These are phyloP conservation scores for Pachysolen tannophilus DNA, from an alignment of 805 yeast species.

Conservation along the genomic window DNA sequence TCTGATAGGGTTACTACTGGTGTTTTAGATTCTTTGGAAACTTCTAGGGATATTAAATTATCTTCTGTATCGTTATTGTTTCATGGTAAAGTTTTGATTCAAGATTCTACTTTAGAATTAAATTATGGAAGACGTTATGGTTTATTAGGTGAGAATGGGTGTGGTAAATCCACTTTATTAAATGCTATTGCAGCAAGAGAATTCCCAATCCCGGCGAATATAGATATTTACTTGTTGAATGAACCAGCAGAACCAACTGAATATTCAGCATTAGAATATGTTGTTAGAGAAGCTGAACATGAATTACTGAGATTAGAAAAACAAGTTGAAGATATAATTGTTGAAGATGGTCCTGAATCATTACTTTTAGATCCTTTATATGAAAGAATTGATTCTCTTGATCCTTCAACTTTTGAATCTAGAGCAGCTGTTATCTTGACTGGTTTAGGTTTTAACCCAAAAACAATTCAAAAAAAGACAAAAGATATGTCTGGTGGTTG, in stretches of 20 bases:
- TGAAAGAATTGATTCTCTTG: conserved; percentile 94
- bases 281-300: conserved; percentile 91
- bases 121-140: conserved; percentile 98
- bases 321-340: conserved; percentile 80
- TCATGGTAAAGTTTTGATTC: conserved; percentile 95
- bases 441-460: conserved; percentile 92
- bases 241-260: conserved; percentile 98
- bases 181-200: conserved; percentile 94
- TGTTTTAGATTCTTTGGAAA: conserved; percentile 79
- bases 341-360: conserved; percentile 91
- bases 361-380: conserved; percentile 78
- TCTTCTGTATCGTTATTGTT: conserved; percentile 85
- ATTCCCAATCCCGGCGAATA: conserved; percentile 86
- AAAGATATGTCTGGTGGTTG: conserved; percentile 99
- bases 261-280: conserved; percentile 88
- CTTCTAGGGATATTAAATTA: conserved; percentile 91
- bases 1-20: conserved; percentile 98
- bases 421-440: conserved; percentile 93
- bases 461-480: conserved; percentile 86
- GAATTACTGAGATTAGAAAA: conserved; percentile 89
- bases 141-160: conserved; percentile 95
- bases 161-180: conserved; percentile 95
- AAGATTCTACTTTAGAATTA: conserved; percentile 86
- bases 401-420: conserved; percentile 90
- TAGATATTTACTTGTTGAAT: conserved; percentile 87